phyloP scores from a whole-genome alignment of 2,329 filamentous ascomycete species.

The Talaromyces sp. region DNA sequence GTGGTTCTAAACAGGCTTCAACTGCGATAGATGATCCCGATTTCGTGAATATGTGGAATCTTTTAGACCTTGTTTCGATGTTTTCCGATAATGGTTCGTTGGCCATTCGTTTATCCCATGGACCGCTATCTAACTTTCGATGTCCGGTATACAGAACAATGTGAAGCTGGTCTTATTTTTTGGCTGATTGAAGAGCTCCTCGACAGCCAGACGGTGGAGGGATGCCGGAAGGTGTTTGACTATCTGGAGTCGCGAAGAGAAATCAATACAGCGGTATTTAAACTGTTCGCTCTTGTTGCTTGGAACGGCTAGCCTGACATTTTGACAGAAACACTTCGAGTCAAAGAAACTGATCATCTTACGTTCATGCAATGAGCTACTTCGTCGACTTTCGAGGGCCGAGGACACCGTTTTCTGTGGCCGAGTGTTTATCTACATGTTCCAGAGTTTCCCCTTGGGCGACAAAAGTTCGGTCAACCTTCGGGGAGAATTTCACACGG shows the following conservation, averaged over 20 bases:
- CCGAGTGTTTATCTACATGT: conserved; percentile 95
- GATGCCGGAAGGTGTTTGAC: conserved; percentile 86
- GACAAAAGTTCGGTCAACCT: conserved; percentile 98
- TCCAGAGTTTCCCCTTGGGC: conserved; percentile 93
- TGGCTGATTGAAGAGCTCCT: conserved; percentile 92
- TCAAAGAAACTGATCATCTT: conserved; percentile 85
- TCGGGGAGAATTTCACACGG: conserved; percentile 88
- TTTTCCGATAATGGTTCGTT: conserved; percentile 73
- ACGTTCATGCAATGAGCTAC: conserved; percentile 89
- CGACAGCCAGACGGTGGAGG: conserved; percentile 90
- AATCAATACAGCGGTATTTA: conserved; percentile 67
- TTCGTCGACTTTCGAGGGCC: conserved; percentile 88
- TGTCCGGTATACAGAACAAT: conserved; percentile 40
- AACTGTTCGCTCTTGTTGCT: not conserved
- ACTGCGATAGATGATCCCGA: conserved; percentile 70
- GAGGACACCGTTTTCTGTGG: conserved; percentile 98
- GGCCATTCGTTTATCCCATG: not conserved
- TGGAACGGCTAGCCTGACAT: conserved; percentile 17
- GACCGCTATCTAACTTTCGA: conserved; percentile 10
- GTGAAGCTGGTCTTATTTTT: conserved; percentile 76
- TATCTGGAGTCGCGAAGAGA: conserved; percentile 92
- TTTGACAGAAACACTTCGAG: conserved; percentile 59
- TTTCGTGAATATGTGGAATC: conserved; percentile 85
- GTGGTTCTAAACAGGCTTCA: conserved; percentile 51
- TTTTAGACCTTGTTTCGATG: conserved; percentile 85